Percentiles rank a stretch among this genome's conserved stretches.
phyloP scores from a whole-genome alignment of 2,329 filamentous ascomycete species.

The Ophiostoma triangulosporum region DNA sequence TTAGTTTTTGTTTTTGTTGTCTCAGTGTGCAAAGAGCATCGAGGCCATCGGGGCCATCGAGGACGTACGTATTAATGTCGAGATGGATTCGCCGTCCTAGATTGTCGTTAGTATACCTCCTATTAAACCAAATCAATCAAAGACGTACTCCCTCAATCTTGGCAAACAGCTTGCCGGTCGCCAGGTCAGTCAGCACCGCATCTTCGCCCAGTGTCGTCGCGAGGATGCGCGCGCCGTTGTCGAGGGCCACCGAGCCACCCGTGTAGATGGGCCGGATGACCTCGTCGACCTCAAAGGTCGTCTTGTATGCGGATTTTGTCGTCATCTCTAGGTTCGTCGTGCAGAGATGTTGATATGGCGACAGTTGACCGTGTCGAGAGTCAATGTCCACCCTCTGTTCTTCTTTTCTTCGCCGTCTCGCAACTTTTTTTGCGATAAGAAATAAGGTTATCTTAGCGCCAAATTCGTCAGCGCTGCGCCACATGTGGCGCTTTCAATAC shows the following conservation, averaged over 20 bases:
- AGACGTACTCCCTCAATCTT: slow-evolving; percentile 70
- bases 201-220: slow-evolving; percentile 88
- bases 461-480: not conserved
- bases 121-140: too few species aligned
- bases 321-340: too few species aligned
- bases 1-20: too few species aligned
- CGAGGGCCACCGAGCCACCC: slow-evolving; percentile 74
- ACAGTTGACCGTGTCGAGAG: too few species aligned
- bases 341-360: too few species aligned
- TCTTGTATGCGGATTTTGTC: slow-evolving; percentile 55
- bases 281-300: slow-evolving; percentile 73
- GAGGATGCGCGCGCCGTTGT: slow-evolving; percentile 66
- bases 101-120: too few species aligned
- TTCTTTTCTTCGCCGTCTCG: not conserved
- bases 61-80: slow-evolving; percentile 41
- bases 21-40: too few species aligned
- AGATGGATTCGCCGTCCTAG: slow-evolving; percentile 68
- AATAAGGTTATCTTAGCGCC: slow-evolving; percentile 27
- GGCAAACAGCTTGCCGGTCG: slow-evolving; percentile 68
- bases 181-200: slow-evolving; percentile 72
- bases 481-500: not conserved
- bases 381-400: not conserved
- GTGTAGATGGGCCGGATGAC: slow-evolving; percentile 90
- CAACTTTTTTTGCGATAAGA: slow-evolving; percentile 18
- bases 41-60: not conserved